Conservation (phyloP, 1,284 basidiomycete species). For the Quambalaria eucalypti region DNA sequence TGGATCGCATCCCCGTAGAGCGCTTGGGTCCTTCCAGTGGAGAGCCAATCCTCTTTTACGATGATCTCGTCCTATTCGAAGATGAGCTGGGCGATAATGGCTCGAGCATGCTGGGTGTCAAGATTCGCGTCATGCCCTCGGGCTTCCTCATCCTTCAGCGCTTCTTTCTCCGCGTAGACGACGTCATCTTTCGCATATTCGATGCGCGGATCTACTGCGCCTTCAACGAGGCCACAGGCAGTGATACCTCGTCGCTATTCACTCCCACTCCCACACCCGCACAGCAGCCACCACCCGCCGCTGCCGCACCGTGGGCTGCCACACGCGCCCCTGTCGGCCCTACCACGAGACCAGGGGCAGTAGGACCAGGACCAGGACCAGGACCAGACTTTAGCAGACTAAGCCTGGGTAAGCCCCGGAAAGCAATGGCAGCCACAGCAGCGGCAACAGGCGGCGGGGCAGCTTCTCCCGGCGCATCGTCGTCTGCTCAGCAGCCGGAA, state of each 20-base stretch:
- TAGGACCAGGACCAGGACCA: too few species aligned
- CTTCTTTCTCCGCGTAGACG: slow-evolving; percentile 89
- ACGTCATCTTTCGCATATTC: slow-evolving; percentile 80
- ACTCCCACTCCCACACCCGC: background rate
- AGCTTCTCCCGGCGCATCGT: too few species aligned
- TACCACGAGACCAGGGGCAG: background rate
- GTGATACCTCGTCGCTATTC: background rate
- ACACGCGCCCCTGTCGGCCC: too few species aligned
- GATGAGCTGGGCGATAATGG: slow-evolving; percentile 46
- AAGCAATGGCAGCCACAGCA: background rate
- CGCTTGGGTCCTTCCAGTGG: slow-evolving; percentile 29
- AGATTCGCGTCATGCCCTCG: slow-evolving; percentile 82
- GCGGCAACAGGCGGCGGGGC: background rate
- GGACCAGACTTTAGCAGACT: too few species aligned
- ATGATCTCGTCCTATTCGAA: slow-evolving; percentile 43
- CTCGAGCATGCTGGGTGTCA: slow-evolving; percentile 38
- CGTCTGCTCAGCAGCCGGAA: background rate
- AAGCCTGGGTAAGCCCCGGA: too few species aligned
- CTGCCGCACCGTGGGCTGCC: too few species aligned
- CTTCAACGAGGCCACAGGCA: slow-evolving; percentile 51
- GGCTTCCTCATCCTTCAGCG: slow-evolving; percentile 83
- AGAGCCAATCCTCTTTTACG: slow-evolving; percentile 45
- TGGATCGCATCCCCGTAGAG: slow-evolving; percentile 41
- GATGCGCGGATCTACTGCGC: slow-evolving; percentile 87
- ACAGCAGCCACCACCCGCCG: too few species aligned